These are phyloP conservation scores for Mycena rebaudengoi DNA, from an alignment of 768 basidiomycete species.

Conservation along the genomic window DNA sequence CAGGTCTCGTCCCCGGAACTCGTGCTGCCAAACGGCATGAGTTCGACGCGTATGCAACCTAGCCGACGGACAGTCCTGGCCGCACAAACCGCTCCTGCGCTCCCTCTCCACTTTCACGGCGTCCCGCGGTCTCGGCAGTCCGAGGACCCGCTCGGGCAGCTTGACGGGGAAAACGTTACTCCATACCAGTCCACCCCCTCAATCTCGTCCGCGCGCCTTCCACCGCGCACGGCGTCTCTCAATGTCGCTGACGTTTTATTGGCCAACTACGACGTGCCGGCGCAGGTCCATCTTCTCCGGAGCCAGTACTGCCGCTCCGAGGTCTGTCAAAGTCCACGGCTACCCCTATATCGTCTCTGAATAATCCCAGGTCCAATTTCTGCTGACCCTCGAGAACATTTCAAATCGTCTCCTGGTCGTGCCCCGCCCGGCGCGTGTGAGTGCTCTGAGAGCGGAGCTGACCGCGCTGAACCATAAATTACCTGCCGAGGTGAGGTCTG, in stretches of 20 bases:
- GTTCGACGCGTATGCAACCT: constrained; percentile 31
- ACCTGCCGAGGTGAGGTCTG: constrained; percentile 78
- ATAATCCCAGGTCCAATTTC: constrained; percentile 75
- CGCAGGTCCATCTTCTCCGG: constrained; percentile 78
- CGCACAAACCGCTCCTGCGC: constrained; percentile 78
- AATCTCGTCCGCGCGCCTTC: constrained; percentile 57
- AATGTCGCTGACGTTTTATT: constrained; percentile 65
- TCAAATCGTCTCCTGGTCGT: constrained; percentile 91
- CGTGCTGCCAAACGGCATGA: constrained; percentile 19
- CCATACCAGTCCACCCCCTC: constrained; percentile 81
- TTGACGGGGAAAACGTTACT: constrained; percentile 53
- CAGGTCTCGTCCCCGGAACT: constrained; percentile 23
- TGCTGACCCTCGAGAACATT: constrained; percentile 90
- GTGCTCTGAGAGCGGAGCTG: constrained; percentile 94
- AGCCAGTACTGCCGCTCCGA: constrained; percentile 90
- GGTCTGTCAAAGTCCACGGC: constrained; percentile 52
- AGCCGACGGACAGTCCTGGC: constrained; percentile 64
- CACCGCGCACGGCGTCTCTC: constrained; percentile 52
- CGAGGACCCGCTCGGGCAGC: constrained; percentile 79
- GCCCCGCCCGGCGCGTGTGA: constrained; percentile 93
- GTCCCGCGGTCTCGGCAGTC: constrained; percentile 65
- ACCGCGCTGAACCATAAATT: constrained; percentile 96
- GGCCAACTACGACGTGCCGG: constrained; percentile 69
- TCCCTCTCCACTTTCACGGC: constrained; percentile 68
- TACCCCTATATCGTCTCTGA: constrained; percentile 11